These are phyloP conservation scores for Emmonsiellopsis sp. DNA, from an alignment of 2,329 filamentous ascomycete species.

Conservation along the genomic window DNA sequence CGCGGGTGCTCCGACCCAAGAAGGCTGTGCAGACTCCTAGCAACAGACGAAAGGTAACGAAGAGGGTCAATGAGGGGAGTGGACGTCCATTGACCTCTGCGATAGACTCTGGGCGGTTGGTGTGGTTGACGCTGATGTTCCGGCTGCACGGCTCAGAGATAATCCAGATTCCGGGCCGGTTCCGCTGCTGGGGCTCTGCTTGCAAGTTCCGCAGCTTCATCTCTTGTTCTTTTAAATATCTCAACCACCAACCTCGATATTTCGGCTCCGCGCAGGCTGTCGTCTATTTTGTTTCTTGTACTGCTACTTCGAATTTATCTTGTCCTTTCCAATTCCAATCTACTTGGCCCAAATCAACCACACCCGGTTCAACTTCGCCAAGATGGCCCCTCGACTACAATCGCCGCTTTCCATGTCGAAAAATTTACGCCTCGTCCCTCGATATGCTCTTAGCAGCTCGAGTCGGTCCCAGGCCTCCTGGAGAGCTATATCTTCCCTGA, in stretches of 20 bases:
- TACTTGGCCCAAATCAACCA: no score
- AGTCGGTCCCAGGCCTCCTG: neutral
- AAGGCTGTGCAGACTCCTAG: neutral
- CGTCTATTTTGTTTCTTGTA: no score
- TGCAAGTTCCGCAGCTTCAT: constrained; percentile 13
- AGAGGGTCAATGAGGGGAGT: neutral
- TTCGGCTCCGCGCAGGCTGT: no score
- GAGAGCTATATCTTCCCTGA: constrained; percentile 1
- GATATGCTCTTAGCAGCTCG: neutral
- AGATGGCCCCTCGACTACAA: constrained; percentile 32
- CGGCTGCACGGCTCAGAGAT: neutral
- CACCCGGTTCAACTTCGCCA: constrained; percentile 5
- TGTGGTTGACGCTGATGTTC: neutral
- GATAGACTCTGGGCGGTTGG: neutral
- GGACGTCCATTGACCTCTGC: neutral
- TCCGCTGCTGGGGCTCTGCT: neutral
- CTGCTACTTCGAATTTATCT: no score
- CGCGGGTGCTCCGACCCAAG: neutral
- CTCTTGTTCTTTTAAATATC: constrained; percentile 6
- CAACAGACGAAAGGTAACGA: neutral
- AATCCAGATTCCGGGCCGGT: neutral
- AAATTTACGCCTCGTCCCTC: constrained; percentile 12
- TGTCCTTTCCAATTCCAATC: no score
- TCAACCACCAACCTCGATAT: neutral
- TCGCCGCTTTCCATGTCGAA: constrained; percentile 22